Evolutionary conservation across 805 yeast species (phyloP), one percentile per base, ranked within the genome.

Genomic region (Metschnikowia noctiluminum): DNA sequence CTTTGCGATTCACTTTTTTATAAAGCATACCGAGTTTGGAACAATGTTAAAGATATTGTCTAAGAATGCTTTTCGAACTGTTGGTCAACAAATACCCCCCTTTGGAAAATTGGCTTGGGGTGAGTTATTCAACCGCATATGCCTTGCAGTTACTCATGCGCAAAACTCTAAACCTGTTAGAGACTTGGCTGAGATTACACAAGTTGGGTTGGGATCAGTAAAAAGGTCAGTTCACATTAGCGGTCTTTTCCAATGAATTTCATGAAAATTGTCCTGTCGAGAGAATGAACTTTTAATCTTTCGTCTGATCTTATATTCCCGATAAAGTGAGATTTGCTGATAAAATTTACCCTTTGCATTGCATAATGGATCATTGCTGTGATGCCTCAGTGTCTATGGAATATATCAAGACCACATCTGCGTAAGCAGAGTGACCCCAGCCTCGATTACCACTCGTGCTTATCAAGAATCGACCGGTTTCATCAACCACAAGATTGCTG

Each of bases 391-490:
- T 66, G 45, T 82, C 83, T 31, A 91, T 85, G 56, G 89, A 96
- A 63, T 91, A 92, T 26, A 89, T 74, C 56, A 90, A 76, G 9
- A 87, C 87, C n/a, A 82, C 79, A 50, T 90, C 97, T 1, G 94
- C 85, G 26, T 85, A 78, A 35, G 74, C 70, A 3, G 96, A 90
- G 56, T 85, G 90, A 1, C 77, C 78, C 97, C 97, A 92, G 6
- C 99, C 99, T 60, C 97, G 78, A 53, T 87, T 89, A 9, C 99
- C 99, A 63, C 96, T 86, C 0, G 97, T 84, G 60, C 96, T 85
- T 6, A 92, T 78, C 85, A 94, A 76, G 64, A 87, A 94, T 52
- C 94, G 70, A 36, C 95, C 89, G 1, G 94, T 85, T 30, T 92
- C 92, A 65, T 92, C 98, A 21, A 91, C 84, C 46, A 80, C 74